Base-by-base conservation (phyloP, 1,284 basidiomycete species). In the Microbotryomycetes sp. region DNA sequence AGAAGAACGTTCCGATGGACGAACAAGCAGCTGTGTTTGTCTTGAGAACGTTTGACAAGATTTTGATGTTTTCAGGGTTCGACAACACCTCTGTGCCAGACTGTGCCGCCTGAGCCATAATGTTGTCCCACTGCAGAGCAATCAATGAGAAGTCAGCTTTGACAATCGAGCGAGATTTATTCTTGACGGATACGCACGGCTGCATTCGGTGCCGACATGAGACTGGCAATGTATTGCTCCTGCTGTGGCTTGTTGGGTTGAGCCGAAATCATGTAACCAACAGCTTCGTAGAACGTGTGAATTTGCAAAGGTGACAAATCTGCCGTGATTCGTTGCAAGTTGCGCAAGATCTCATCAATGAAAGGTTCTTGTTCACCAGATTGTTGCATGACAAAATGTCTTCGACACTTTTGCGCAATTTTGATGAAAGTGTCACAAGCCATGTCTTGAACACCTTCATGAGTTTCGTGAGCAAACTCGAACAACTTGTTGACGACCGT, bases 371-470 rank as follows among this genome's bases (percentile, higher is more conserved):
- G 85, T 77, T 99, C 96, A 66, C 92, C 92, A 2, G 91, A 88
- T 77, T 99, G 96, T 75, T 96, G 92, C 86, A 97, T 94, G 63
- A 98, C 92, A 72, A 99, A 99, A 77, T 98, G 96, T 58, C 94
- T 83, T 52, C 93, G 84, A 76, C 96, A 98, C 78, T 97, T 98
- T 76, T 98, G 94, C 23, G 96, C 92, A 72, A 99, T 99, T 80
- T 98, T 99, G 81, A 98, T 97, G 79, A 98, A 99, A 0, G 96
- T 99, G 77, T 99, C 96, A 77, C 96, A 99, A 53, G 96, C 96
- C 96, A 99, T 99, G 77, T 99, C 96, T 78, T 99, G 96, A 14
- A 99, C 96, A 85, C 92, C 93, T 80, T 99, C 96, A 74, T 99
- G 96, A 0, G 92, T 97, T 79, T 98, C 96, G 78, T 99, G 96